These are phyloP conservation scores for Pythium volutum DNA, from an alignment of 352 stramenopile species.

Conservation along the genomic window DNA sequence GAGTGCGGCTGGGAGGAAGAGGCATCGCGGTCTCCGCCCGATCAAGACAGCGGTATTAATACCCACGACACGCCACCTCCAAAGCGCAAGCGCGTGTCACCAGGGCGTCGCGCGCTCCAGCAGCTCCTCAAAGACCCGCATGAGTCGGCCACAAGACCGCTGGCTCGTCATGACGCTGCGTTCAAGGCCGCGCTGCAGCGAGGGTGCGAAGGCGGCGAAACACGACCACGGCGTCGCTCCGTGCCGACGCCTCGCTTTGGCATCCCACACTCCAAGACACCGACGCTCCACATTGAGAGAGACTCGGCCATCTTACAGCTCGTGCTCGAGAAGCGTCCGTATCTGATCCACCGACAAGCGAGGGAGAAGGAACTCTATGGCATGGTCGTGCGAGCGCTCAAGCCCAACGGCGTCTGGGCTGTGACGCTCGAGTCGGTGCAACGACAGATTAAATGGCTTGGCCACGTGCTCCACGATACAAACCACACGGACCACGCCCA, in stretches of 20 bases:
- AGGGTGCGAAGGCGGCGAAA: neutral
- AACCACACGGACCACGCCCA: neutral
- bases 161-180: constrained; percentile 11
- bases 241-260: constrained; percentile 10
- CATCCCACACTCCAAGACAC: neutral
- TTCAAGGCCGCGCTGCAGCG: constrained; percentile 11
- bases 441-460: constrained; percentile 13
- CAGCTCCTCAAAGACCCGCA: neutral
- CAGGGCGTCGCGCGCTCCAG: neutral
- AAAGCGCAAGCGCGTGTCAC: neutral
- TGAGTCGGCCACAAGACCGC: neutral
- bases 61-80: neutral
- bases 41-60: neutral
- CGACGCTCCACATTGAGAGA: constrained; percentile 1
- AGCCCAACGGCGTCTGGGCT: constrained; percentile 4
- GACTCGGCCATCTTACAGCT: constrained; percentile 12
- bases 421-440: neutral
- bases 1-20: no score
- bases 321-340: constrained; percentile 11
- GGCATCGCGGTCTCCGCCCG: neutral
- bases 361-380: neutral
- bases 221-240: neutral
- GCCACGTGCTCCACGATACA: neutral
- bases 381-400: constrained; percentile 3
- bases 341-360: neutral